Evolutionary conservation across 805 yeast genomes (phyloP), one percentile per base, ranked within the genome.

Genomic region (Candida sakaeoensis): DNA sequence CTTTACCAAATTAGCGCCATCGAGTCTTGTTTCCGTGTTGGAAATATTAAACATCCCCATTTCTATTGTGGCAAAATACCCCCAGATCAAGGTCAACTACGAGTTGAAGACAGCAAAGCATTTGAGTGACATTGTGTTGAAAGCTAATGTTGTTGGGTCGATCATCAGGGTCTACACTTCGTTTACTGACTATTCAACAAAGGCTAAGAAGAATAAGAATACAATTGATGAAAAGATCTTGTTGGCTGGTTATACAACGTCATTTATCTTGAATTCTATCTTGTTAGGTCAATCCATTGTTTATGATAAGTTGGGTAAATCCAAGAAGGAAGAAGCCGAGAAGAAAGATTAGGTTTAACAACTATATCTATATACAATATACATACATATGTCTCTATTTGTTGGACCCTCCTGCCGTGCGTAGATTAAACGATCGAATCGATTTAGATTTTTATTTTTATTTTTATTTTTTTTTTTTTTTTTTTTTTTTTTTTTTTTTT

Each of bases 91-190:
- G 32, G 56, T 55, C 21, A 68, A 68, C 43, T 49, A 55, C 17
- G 51, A 45, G 16, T 55, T 68, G 45, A 52, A 56, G 32, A 62
- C 71, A 2, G 63, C 73, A 1, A 49, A 48, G 13, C 71, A 65
- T 44, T 61, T 68, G 33, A 58, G 68, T 8, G 57, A 50, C 19
- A 50, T 65, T 32, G 68, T 71, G n/a, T 55, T 68, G 24, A 54
- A 62, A 19, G 74, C 73, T 41, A 68, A 67, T 45, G 57, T 60
- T 27, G 31, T 63, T 16, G 74, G 74, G 2, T 58, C 72, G 8
- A 48, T 58, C 33, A 50, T 62, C 34, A 55, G 74, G 35, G 66
- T 68, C 15, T 67, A 61, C 48, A 68, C 74, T 28, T 63, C 73
- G 8, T 38, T 58, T 10, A 60, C 63, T 43, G 57, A 57, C 42